A percentile compares a stretch with the other conserved stretches of the same genome.
Conservation (phyloP, 2,329 filamentous ascomycete genomes). For the Xylaria sp. region DNA sequence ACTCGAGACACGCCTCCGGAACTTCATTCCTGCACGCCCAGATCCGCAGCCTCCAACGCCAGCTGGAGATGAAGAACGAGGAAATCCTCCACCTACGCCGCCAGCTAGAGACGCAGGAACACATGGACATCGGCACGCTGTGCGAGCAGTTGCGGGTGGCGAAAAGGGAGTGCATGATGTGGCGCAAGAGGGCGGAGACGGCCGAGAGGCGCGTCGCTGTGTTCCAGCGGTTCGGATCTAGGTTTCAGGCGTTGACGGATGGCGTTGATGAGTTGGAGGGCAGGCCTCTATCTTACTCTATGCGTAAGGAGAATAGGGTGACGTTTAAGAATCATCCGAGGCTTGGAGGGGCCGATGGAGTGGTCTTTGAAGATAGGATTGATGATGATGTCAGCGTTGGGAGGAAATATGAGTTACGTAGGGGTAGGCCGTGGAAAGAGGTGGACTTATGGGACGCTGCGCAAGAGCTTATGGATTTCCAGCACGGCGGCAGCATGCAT, state of each 20-base stretch:
- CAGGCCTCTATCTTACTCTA: slow-evolving; percentile 21
- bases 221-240: slow-evolving; percentile 57
- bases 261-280: neutral
- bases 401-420: slow-evolving; percentile 1
- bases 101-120: slow-evolving; percentile 57
- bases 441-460: slow-evolving; percentile 21
- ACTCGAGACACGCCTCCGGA: slow-evolving; percentile 32
- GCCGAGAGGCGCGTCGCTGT: slow-evolving; percentile 64
- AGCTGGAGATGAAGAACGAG: slow-evolving; percentile 58
- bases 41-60: slow-evolving; percentile 60
- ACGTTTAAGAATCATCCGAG: slow-evolving; percentile 25
- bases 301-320: slow-evolving; percentile 34
- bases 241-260: slow-evolving; percentile 32
- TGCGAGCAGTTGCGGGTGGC: slow-evolving; percentile 59
- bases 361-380: slow-evolving; percentile 5
- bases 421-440: neutral
- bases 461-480: slow-evolving; percentile 6
- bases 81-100: slow-evolving; percentile 58
- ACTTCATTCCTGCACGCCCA: slow-evolving; percentile 58
- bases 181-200: slow-evolving; percentile 65
- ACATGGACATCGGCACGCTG: slow-evolving; percentile 57
- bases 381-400: neutral
- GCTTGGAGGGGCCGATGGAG: slow-evolving; percentile 3
- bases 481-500: neutral
- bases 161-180: slow-evolving; percentile 57